Conservation (phyloP, 2,329 filamentous ascomycete genomes). For the Mollisia scopiformis region DNA sequence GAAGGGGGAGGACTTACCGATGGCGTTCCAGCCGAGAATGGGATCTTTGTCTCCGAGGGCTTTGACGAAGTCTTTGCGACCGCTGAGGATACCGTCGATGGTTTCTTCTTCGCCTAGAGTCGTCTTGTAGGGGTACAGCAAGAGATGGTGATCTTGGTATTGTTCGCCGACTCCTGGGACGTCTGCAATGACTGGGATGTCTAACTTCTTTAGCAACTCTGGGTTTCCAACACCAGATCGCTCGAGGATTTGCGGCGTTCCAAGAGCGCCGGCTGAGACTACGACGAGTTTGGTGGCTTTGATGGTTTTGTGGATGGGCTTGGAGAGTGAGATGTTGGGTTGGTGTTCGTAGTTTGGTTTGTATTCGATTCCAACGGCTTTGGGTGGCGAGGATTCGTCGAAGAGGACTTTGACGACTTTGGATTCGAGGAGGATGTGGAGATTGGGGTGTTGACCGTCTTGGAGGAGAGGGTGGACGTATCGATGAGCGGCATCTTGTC, state of each 20-base stretch:
- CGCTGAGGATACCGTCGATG: conserved; percentile 54
- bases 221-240: conserved; percentile 62
- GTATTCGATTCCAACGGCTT: conserved; percentile 62
- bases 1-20: conserved; percentile 33
- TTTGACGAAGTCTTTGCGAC: conserved; percentile 48
- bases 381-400: conserved; percentile 46
- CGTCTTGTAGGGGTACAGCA: conserved; percentile 55
- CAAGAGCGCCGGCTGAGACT: conserved; percentile 42
- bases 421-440: conserved; percentile 60
- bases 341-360: conserved; percentile 50
- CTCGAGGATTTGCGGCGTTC: conserved; percentile 53
- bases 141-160: conserved; percentile 59
- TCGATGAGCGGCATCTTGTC: conserved; percentile 60
- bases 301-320: conserved; percentile 40
- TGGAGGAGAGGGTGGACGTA: conserved; percentile 57
- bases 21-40: conserved; percentile 58
- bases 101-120: conserved; percentile 50
- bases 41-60: conserved; percentile 51
- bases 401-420: conserved; percentile 60
- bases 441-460: conserved; percentile 54
- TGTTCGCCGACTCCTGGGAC: conserved; percentile 56
- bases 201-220: conserved; percentile 49
- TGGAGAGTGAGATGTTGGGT: conserved; percentile 32
- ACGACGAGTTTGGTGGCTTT: conserved; percentile 59
- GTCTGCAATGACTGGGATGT: conserved; percentile 49